Conservation (phyloP, 2,329 filamentous ascomycete species). For the Fusarium sp. region DNA sequence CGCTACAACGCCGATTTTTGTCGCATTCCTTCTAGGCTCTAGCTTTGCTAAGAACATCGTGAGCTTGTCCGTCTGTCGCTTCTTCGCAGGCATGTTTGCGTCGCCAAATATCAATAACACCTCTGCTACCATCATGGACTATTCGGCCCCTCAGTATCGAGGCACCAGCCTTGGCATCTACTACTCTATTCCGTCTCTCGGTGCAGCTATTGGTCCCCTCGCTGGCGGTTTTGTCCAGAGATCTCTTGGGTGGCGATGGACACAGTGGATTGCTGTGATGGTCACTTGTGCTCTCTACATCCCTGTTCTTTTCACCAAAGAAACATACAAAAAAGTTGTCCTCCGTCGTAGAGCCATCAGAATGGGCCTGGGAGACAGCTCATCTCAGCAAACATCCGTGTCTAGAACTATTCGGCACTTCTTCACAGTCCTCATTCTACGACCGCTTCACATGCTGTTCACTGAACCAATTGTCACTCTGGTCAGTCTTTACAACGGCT, state of each 20-base stretch:
- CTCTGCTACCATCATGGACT: constrained; percentile 36
- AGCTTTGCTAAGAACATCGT: constrained; percentile 2
- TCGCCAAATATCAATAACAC: constrained; percentile 39
- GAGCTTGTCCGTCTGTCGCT: constrained; percentile 16
- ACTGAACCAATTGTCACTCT: constrained; percentile 31
- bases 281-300: constrained; percentile 20
- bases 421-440: constrained; percentile 35
- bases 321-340: constrained; percentile 37
- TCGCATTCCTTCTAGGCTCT: constrained; percentile 1
- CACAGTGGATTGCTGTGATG: constrained; percentile 34
- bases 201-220: constrained; percentile 25
- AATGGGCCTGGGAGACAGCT: constrained; percentile 30
- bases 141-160: constrained; percentile 4
- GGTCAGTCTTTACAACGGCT: constrained; percentile 35
- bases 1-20: constrained; percentile 30
- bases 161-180: constrained; percentile 28
- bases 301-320: constrained; percentile 27
- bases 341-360: constrained; percentile 18
- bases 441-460: constrained; percentile 34
- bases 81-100: constrained; percentile 36
- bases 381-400: constrained; percentile 26
- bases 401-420: constrained; percentile 11
- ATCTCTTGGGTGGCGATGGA: constrained; percentile 32
- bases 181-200: constrained; percentile 34
- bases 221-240: constrained; percentile 24